A percentile compares a stretch with the other conserved stretches of the same genome.
These are phyloP conservation scores for Candida railenensis DNA, from an alignment of 805 yeast genomes.

Conservation along the genomic window DNA sequence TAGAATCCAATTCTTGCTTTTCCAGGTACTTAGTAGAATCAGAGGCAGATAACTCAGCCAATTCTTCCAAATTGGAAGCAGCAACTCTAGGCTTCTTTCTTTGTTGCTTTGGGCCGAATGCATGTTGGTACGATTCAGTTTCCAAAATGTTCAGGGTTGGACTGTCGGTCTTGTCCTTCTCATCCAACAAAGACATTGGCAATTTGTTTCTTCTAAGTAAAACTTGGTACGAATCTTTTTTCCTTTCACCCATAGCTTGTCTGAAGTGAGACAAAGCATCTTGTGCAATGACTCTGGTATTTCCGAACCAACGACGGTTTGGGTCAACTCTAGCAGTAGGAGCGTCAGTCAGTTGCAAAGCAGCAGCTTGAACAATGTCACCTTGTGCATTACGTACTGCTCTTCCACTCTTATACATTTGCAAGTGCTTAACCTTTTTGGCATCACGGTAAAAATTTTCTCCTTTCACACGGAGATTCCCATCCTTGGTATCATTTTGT, in stretches of 20 bases:
- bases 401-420: conserved; percentile 90
- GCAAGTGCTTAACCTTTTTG: conserved; percentile 82
- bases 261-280: conserved; percentile 93
- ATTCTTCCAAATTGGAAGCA: conserved; percentile 75
- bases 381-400: conserved; percentile 87
- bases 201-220: conserved; percentile 83
- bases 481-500: conserved; percentile 79
- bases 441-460: conserved; percentile 96
- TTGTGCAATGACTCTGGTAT: conserved; percentile 95
- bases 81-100: conserved; percentile 86
- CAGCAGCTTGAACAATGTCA: conserved; percentile 83
- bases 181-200: conserved; percentile 94
- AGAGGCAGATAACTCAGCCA: conserved; percentile 56
- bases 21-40: conserved; percentile 67
- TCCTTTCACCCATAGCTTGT: conserved; percentile 86
- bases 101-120: conserved; percentile 95
- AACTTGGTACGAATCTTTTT: conserved; percentile 81
- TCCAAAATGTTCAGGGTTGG: conserved; percentile 82
- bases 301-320: conserved; percentile 96
- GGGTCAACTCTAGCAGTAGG: conserved; percentile 96
- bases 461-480: conserved; percentile 91
- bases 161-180: conserved; percentile 71
- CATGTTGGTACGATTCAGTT: conserved; percentile 75
- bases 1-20: conserved; percentile 70
- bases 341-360: conserved; percentile 78